These are phyloP conservation scores for Sporothrix pseudoabietina DNA, from an alignment of 2,329 filamentous ascomycete genomes.

Conservation along the genomic window DNA sequence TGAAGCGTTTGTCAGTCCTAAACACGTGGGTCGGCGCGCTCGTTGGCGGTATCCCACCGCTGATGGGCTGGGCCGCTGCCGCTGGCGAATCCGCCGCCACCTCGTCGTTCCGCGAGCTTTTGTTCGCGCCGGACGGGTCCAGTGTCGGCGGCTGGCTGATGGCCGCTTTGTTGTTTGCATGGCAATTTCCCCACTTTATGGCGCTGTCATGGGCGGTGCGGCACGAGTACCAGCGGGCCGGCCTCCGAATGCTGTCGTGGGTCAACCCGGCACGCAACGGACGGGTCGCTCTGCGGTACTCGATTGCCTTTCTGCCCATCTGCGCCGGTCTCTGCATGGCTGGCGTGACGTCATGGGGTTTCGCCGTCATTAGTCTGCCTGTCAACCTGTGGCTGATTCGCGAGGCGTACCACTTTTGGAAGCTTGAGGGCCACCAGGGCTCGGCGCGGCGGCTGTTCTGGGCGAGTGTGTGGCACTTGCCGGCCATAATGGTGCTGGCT, in stretches of 20 bases:
- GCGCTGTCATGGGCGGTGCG: conserved; percentile 85
- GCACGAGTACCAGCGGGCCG: conserved; percentile 78
- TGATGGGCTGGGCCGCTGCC: conserved; percentile 98
- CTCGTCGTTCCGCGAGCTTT: conserved; percentile 59
- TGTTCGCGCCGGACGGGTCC: conserved; percentile 65
- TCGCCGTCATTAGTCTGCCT: conserved; percentile 75
- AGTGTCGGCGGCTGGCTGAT: conserved; percentile 84
- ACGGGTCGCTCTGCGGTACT: conserved; percentile 86
- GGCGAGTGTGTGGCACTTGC: conserved; percentile 97
- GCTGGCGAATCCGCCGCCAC: conserved; percentile 77
- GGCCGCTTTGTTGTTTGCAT: conserved; percentile 81
- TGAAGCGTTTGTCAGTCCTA: conserved; percentile 81
- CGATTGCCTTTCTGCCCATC: conserved; percentile 80
- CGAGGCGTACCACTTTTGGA: conserved; percentile 82
- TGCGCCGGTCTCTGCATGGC: conserved; percentile 77
- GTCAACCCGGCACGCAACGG: conserved; percentile 82
- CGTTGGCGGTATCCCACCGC: conserved; percentile 87
- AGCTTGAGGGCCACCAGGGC: conserved; percentile 73
- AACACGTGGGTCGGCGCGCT: conserved; percentile 97
- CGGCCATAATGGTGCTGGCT: conserved; percentile 83
- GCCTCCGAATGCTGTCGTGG: conserved; percentile 77
- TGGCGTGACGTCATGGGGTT: conserved; percentile 83
- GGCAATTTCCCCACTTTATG: conserved; percentile 99
- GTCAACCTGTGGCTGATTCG: conserved; percentile 84
- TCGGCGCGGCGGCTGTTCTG: conserved; percentile 87